phyloP scores from a whole-genome alignment of 2,329 filamentous ascomycete genomes.

The Penicillium hesseltinei region DNA sequence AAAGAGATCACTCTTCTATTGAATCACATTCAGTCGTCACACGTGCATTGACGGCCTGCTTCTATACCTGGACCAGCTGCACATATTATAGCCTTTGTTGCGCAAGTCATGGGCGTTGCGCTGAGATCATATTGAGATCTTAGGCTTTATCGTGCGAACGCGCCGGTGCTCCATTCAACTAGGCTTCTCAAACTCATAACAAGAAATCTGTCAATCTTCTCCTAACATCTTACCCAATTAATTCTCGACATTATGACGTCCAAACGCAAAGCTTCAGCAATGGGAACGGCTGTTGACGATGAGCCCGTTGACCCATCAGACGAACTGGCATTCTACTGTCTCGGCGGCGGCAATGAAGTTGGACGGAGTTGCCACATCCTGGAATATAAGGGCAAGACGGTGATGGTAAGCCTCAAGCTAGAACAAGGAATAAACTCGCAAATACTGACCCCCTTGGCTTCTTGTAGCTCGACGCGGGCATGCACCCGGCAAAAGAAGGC shows the following conservation, averaged over 20 bases:
- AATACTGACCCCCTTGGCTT: conserved; percentile 9
- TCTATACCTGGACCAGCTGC: neutral
- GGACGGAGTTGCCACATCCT: conserved; percentile 96
- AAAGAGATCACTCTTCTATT: neutral
- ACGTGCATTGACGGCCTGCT: neutral
- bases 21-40: neutral
- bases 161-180: conserved; percentile 5
- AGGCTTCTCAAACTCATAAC: neutral
- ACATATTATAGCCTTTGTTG: neutral
- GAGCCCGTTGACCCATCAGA: conserved; percentile 91
- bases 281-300: conserved; percentile 65
- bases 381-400: conserved; percentile 98
- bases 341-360: conserved; percentile 96
- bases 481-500: conserved; percentile 94
- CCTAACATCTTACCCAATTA: neutral
- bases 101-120: conserved; percentile 10
- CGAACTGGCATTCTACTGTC: conserved; percentile 87
- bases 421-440: neutral
- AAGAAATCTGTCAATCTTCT: neutral
- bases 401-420: conserved; percentile 69
- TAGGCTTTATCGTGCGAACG: conserved; percentile 3
- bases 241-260: conserved; percentile 66
- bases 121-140: conserved; percentile 4
- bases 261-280: conserved; percentile 81
- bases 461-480: conserved; percentile 84